Conservation (phyloP, 768 basidiomycete species). For the Hygrophorus pudorinus region DNA sequence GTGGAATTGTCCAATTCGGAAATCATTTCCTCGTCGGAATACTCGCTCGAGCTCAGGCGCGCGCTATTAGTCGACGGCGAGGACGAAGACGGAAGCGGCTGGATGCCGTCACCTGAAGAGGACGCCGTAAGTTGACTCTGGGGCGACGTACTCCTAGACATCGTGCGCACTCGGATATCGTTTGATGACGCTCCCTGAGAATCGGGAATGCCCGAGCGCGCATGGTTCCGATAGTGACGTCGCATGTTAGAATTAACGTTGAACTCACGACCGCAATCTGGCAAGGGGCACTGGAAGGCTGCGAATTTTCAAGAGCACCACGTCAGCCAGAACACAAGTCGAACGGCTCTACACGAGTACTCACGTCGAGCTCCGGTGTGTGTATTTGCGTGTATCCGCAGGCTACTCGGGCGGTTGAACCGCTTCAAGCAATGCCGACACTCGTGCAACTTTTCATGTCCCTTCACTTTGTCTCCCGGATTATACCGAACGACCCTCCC, state of each 20-base stretch:
- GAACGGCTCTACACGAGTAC: no score
- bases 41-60: no score
- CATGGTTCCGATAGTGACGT: constrained; percentile 66
- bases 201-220: no score
- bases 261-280: constrained; percentile 66
- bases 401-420: constrained; percentile 61
- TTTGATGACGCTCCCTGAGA: no score
- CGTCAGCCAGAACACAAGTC: not conserved
- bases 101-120: no score
- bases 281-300: constrained; percentile 72
- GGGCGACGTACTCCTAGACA: no score
- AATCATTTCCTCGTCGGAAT: no score
- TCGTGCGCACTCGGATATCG: no score
- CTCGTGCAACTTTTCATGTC: constrained; percentile 32
- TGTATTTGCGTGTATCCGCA: constrained; percentile 56
- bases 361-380: constrained; percentile 62
- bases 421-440: constrained; percentile 49
- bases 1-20: no score
- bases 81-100: no score
- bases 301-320: constrained; percentile 3
- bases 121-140: no score
- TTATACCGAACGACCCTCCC: constrained; percentile 17
- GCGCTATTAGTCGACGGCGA: no score
- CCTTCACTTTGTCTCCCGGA: constrained; percentile 14
- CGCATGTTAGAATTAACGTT: constrained; percentile 85